Conservation (phyloP, 2,329 filamentous ascomycete genomes). For the Neurospora sp. region DNA sequence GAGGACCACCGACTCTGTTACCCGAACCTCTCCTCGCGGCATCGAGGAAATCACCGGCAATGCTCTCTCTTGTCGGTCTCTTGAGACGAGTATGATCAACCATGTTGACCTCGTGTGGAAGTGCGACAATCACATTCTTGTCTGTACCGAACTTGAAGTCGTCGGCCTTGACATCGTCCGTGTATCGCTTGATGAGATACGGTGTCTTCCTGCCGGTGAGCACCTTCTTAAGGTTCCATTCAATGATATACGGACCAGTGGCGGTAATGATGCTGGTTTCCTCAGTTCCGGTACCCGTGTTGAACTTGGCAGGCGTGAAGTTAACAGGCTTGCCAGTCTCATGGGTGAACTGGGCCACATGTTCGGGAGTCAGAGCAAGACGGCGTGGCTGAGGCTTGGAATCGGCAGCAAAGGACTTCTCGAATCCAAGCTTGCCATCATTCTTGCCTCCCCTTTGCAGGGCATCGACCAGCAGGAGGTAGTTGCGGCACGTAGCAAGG, state of each 20-base stretch:
- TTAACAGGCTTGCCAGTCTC: constrained; percentile 80
- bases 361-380: constrained; percentile 77
- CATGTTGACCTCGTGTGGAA: constrained; percentile 98
- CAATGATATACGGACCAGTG: constrained; percentile 91
- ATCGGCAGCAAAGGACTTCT: constrained; percentile 85
- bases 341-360: constrained; percentile 95
- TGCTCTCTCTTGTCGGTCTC: constrained; percentile 86
- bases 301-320: constrained; percentile 91
- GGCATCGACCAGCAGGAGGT: constrained; percentile 86
- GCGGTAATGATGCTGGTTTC: constrained; percentile 96
- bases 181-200: constrained; percentile 94
- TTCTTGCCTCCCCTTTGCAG: constrained; percentile 91
- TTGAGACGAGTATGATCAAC: constrained; percentile 78
- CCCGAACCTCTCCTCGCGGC: constrained; percentile 38
- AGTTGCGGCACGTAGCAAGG: constrained; percentile 86
- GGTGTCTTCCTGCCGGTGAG: constrained; percentile 71
- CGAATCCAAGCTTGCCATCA: constrained; percentile 95
- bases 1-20: constrained; percentile 36
- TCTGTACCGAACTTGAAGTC: constrained; percentile 97
- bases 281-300: constrained; percentile 67
- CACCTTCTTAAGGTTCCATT: constrained; percentile 91
- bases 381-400: constrained; percentile 88
- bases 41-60: constrained; percentile 50
- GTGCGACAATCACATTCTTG: constrained; percentile 94
- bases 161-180: constrained; percentile 92